Base-by-base conservation (phyloP, 495 filamentous ascomycete genomes). In the Penicillium paradoxum region DNA sequence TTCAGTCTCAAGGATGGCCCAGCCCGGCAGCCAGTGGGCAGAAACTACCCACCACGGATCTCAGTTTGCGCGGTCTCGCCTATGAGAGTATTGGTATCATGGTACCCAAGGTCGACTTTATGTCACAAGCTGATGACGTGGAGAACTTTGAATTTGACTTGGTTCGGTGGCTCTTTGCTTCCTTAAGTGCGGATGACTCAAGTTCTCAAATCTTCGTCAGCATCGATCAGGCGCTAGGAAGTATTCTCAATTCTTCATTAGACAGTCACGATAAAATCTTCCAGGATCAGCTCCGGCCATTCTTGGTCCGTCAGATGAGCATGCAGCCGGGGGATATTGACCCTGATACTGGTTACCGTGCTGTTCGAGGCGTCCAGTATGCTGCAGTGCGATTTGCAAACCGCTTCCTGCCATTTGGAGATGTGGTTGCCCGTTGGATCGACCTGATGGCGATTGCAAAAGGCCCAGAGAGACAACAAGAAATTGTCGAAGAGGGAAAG, bases 311-410 rank as follows among this genome's bases (percentile, higher is more conserved):
- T 18, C 83, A 88, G 51, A 90, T 91, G 84, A 72, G 65, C 41
- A 64, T 79, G 37, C 54, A 77, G 21, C 73, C 81, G 34, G 81
- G 79, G 40, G 71, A 75, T 40, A 66, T 71, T 46, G 62, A 71
- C 53, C 53, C 70, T 4, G 57, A 67, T 24, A 68, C 63, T n/a
- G 68, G 69, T 6, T 73, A 62, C 48, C 65, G 62, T 17, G 61
- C 80, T 11, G 74, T 81, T 7, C 75, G 90, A 50, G 86, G 83
- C 47, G 84, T 86, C 43, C 83, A 89, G 7, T 92, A 90, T 69
- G 82, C 87, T 17, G 86, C 87, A n/a, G 81, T 93, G 4, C 85
- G 90, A 21, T 97, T 91, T 75, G 87, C 90, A 3, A 97, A 97
- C 59, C 77, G 87, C n/a, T 95, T 90, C 59, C 74, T 98, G 10